These are phyloP conservation scores for Puya raimondii DNA, from an alignment of 176 grass and related monocot species.

Conservation along the genomic window DNA sequence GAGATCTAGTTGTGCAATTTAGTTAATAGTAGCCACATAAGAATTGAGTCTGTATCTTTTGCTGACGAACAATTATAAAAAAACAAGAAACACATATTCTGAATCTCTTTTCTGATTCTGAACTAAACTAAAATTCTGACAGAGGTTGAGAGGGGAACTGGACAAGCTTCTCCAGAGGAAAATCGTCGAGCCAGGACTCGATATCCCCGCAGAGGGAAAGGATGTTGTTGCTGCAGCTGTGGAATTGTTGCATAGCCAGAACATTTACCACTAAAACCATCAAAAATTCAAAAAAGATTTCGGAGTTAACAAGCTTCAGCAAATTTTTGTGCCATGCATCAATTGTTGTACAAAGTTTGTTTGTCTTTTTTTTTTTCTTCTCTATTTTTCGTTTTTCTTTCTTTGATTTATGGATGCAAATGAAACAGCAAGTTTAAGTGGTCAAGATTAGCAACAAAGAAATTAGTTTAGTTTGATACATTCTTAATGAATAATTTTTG, in stretches of 20 bases:
- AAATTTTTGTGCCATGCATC: neutral
- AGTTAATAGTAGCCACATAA: too few species aligned
- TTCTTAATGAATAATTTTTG: too few species aligned
- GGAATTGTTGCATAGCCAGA: conserved; percentile 72
- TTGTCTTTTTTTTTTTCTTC: neutral
- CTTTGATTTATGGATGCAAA: neutral
- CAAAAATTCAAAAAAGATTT: too few species aligned
- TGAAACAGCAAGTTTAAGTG: too few species aligned
- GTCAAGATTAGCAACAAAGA: too few species aligned
- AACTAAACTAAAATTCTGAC: conserved; percentile 13
- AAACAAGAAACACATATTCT: neutral
- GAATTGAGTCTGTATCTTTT: too few species aligned
- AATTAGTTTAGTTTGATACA: too few species aligned
- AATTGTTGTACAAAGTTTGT: neutral
- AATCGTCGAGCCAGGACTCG: conserved; percentile 71
- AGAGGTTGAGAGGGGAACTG: conserved; percentile 84
- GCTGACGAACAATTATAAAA: neutral
- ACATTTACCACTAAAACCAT: conserved; percentile 34
- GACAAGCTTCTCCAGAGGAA: conserved; percentile 82
- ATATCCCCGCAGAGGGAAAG: conserved; percentile 66
- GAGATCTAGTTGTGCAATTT: too few species aligned
- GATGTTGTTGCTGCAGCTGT: conserved; percentile 78
- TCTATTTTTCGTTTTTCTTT: neutral
- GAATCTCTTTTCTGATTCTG: neutral
- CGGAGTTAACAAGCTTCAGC: too few species aligned